Evolutionary conservation across 2,329 filamentous ascomycete species (phyloP), one percentile per base, ranked within the genome.

Genomic region (Fusarium pininemorale): DNA sequence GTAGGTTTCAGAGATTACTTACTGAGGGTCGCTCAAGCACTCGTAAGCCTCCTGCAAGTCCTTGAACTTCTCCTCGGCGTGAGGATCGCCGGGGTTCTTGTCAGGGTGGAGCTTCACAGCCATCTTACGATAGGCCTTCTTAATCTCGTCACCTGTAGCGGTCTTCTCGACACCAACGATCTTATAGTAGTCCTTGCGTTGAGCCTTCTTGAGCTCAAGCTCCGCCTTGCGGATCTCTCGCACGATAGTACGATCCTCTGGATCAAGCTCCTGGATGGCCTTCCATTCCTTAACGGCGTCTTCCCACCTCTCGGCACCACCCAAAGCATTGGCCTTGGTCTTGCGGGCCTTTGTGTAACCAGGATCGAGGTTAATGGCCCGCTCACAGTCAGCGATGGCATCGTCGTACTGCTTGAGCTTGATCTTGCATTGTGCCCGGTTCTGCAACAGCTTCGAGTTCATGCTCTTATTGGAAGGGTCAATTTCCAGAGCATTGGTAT

Each of bases 151-250:
- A 28, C 97, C 94, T 45, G 89, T 90, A 42, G 95, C 95, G 71
- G 95, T 93, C 87, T 98, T 98, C 66, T 93, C 87, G 14, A 99
- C 86, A 11, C 92, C 93, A 60, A 99, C 90, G 75, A 98, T 98
- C 89, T 98, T 98, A 87, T 99, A 99, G 85, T 98, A 98, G 81
- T 99, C 96, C 84, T 99, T 99, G 71, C 96, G 90, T 84, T 96
- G 93, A 82, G 93, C 93, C 91, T 98, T 98, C 91, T 99, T 99
- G 73, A 98, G 86, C 85, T 99, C 96, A 32, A 98, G 86, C 85
- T 99, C 96, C 3, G 96, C 96, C 78, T 92, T 93, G 65, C 94
- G 92, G 50, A 98, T 90, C 79, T 99, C 96, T 83, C 93, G 95
- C 58, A 89, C 87, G 69, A 98, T 92, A 20, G 89, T 90, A 47